Base-by-base conservation (phyloP, 2,329 filamentous ascomycete species). In the Trichophyton equinum region DNA sequence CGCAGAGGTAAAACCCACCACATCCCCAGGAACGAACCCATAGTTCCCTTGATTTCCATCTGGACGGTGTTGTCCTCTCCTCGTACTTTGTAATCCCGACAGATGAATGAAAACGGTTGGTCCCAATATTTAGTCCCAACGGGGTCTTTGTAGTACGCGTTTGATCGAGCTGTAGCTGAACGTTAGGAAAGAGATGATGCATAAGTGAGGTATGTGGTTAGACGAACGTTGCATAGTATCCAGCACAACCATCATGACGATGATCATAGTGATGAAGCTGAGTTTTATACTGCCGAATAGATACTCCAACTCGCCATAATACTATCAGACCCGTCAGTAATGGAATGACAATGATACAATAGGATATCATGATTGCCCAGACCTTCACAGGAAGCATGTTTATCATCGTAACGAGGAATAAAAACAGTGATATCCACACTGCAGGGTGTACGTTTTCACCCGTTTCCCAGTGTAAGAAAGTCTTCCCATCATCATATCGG, bases 221-320 rank as follows among this genome's bases (percentile, higher is more conserved):
- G 59, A 75, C 71, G 71, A 36, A 69, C 64, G 74, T 71, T 56
- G 69, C 70, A 71, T 63, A 15, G 76, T 68, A 57, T 72, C 72
- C 60, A 77, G 60, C 38, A 75, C 68, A n/a, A 76, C 67, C 63
- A 77, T 78, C 68, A 77, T 71, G 11, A 75, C 63, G 59, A 77
- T 77, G 40, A 77, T 62, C 6, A 72, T 65, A 25, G 72, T 69
- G 47, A 78, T 74, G 62, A 76, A 76, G 11, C 66, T 62, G 42
- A 75, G 67, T 62, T 75, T 75, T 56, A 70, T 65, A 57, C 65
- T 67, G 11, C 72, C 73, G 58, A 73, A 71, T 30, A 71, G 60
- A 61, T 72, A 74, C 62, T 75, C 72, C 15, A 74, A 61, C 44
- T 70, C 66, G 15, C 72, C 73, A 6, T 76, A 76, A 38, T 36